Conservation (phyloP, 139 green algal species). For the Pycnococcus provasolii region DNA sequence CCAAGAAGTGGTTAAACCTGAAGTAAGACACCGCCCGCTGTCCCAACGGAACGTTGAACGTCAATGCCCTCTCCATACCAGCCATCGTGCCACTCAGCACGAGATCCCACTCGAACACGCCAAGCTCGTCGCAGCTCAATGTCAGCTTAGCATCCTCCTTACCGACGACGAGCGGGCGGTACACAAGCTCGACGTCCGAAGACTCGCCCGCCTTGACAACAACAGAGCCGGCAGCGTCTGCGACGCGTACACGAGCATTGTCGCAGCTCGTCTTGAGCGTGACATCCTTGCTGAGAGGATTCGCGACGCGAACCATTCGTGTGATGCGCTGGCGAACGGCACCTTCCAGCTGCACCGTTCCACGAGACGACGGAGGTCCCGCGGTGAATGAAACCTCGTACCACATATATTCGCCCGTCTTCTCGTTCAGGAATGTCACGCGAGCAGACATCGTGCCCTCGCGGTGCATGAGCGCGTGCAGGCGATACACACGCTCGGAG, state of each 20-base stretch:
- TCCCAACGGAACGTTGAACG: slow-evolving; percentile 58
- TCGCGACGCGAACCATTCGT: slow-evolving; percentile 38
- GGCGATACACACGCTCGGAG: slow-evolving; percentile 50
- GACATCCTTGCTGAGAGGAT: slow-evolving; percentile 51
- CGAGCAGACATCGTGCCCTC: slow-evolving; percentile 29
- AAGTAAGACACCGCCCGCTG: slow-evolving; percentile 48
- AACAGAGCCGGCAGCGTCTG: slow-evolving; percentile 30
- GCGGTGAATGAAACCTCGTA: slow-evolving; percentile 55
- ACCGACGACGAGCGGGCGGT: slow-evolving; percentile 51
- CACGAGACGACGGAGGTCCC: slow-evolving; percentile 28
- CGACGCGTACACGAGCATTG: slow-evolving; percentile 25
- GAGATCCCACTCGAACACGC: slow-evolving; percentile 51
- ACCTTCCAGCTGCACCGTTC: slow-evolving; percentile 46
- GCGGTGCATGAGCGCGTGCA: slow-evolving; percentile 47
- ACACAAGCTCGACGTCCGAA: slow-evolving; percentile 40
- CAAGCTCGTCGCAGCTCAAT: slow-evolving; percentile 52
- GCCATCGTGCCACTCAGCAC: slow-evolving; percentile 44
- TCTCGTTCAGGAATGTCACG: slow-evolving; percentile 66
- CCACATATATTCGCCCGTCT: slow-evolving; percentile 54
- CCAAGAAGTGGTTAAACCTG: slow-evolving; percentile 58
- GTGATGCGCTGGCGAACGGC: slow-evolving; percentile 44
- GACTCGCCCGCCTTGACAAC: slow-evolving; percentile 30
- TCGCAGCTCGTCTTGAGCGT: slow-evolving; percentile 29
- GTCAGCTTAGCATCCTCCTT: slow-evolving; percentile 37
- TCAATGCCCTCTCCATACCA: slow-evolving; percentile 43